Conservation (phyloP, 192 early-diverging fungal species). For the Dissophora ornata region DNA sequence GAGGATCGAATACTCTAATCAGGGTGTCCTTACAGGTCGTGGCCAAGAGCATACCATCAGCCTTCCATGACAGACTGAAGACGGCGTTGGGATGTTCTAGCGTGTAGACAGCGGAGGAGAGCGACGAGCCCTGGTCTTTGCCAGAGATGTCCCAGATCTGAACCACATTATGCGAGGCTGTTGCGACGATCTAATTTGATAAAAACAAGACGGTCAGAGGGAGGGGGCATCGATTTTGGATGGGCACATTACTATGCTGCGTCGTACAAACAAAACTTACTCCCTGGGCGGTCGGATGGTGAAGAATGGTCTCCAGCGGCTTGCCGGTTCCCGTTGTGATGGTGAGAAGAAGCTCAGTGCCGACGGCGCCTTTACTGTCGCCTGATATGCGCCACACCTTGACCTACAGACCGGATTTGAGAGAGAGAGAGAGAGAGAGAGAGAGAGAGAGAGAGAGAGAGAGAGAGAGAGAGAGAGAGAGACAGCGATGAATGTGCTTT, state of each 20-base stretch:
- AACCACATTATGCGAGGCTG: slow-evolving; percentile 57
- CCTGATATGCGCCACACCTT: slow-evolving; percentile 60
- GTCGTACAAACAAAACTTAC: slow-evolving; percentile 40
- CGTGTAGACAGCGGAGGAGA: slow-evolving; percentile 29
- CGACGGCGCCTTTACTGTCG: neutral
- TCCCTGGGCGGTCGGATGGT: slow-evolving; percentile 62
- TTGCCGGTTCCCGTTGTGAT: slow-evolving; percentile 51
- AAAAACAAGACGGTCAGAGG: too few species aligned
- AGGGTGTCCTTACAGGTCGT: slow-evolving; percentile 65
- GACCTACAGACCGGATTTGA: slow-evolving; percentile 41
- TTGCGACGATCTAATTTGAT: slow-evolving; percentile 63
- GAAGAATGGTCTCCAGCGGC: slow-evolving; percentile 52
- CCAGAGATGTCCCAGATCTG: slow-evolving; percentile 62
- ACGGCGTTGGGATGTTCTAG: slow-evolving; percentile 55
- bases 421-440: neutral
- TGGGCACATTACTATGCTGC: too few species aligned
- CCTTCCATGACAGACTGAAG: slow-evolving; percentile 71
- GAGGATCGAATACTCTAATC: slow-evolving; percentile 72
- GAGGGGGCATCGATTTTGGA: too few species aligned
- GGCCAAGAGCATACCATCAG: slow-evolving; percentile 64
- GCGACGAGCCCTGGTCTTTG: slow-evolving; percentile 25
- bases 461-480: too few species aligned
- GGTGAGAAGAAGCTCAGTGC: slow-evolving; percentile 25
- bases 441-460: neutral
- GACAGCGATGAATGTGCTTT: too few species aligned